Conservation (phyloP, 2,329 filamentous ascomycete genomes). For the Clonostachys rhizophaga region DNA sequence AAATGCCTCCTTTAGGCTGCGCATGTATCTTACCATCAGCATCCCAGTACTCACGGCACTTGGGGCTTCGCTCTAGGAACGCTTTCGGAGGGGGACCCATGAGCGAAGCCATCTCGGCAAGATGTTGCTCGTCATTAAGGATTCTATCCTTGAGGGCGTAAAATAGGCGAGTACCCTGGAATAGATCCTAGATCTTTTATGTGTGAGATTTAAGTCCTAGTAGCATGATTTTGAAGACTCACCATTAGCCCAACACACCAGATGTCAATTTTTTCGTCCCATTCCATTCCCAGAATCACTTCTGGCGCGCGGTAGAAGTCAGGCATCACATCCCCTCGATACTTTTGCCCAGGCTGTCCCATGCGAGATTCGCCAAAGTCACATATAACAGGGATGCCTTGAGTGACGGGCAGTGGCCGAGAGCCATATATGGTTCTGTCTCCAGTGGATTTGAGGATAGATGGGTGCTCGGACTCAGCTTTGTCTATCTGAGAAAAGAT, state of each 20-base stretch:
- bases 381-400: slow-evolving; percentile 12
- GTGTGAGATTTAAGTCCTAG: not conserved
- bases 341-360: slow-evolving; percentile 9
- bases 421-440: slow-evolving; percentile 18
- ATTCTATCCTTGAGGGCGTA: slow-evolving; percentile 9
- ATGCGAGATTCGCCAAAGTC: slow-evolving; percentile 21
- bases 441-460: slow-evolving; percentile 14
- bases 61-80: slow-evolving; percentile 21
- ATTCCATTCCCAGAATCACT: slow-evolving; percentile 23
- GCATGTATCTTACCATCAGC: slow-evolving; percentile 6
- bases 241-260: slow-evolving; percentile 25
- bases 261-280: slow-evolving; percentile 24
- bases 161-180: slow-evolving; percentile 21
- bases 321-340: slow-evolving; percentile 23
- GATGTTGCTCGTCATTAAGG: slow-evolving; percentile 16
- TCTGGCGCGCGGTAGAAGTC: slow-evolving; percentile 24
- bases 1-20: not conserved
- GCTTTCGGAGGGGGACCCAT: slow-evolving; percentile 24
- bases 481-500: slow-evolving; percentile 7
- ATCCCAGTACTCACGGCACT: slow-evolving; percentile 12
- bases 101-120: slow-evolving; percentile 27
- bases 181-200: slow-evolving; percentile 20
- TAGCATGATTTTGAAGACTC: slow-evolving; percentile 2
- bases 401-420: slow-evolving; percentile 12
- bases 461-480: slow-evolving; percentile 7